Conservation (phyloP, 1,284 basidiomycete species). For the Tetrapyrgos nigripes region DNA sequence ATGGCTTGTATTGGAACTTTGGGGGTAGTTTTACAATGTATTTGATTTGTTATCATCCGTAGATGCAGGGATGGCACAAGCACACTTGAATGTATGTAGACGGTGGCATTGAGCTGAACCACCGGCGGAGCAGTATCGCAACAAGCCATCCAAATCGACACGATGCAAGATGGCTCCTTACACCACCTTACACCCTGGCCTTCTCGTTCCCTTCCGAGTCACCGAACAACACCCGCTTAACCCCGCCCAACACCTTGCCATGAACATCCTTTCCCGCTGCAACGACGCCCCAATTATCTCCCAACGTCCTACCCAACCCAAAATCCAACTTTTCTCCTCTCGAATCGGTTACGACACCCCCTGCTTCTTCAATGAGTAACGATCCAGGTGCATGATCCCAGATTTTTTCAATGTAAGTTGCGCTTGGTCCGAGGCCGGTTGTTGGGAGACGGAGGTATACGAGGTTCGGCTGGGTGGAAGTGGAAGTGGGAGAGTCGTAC, state of each 20-base stretch:
- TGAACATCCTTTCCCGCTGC: slow-evolving; percentile 78
- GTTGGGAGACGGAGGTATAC: slow-evolving; percentile 91
- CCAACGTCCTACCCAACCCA: slow-evolving; percentile 83
- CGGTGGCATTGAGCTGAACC: too few species aligned
- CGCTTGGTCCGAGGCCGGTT: slow-evolving; percentile 62
- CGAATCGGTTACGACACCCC: slow-evolving; percentile 87
- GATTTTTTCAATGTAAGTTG: slow-evolving; percentile 85
- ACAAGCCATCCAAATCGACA: too few species aligned
- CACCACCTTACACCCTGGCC: slow-evolving; percentile 19
- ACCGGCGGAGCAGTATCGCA: too few species aligned
- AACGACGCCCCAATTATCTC: slow-evolving; percentile 89
- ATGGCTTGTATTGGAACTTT: too few species aligned
- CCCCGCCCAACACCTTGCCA: slow-evolving; percentile 73
- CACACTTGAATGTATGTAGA: too few species aligned
- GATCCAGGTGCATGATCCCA: slow-evolving; percentile 96
- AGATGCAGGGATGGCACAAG: too few species aligned
- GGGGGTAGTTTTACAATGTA: too few species aligned
- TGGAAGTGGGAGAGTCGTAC: too few species aligned
- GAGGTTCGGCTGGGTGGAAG: too few species aligned
- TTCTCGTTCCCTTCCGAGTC: too few species aligned
- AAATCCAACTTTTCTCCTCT: slow-evolving; percentile 86
- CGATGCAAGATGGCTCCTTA: too few species aligned
- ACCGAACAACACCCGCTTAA: slow-evolving; percentile 65
- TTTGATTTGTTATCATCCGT: too few species aligned
- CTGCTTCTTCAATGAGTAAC: slow-evolving; percentile 89